phyloP scores from a whole-genome alignment of 148 eudicot species.

The Limonium bicolor region DNA sequence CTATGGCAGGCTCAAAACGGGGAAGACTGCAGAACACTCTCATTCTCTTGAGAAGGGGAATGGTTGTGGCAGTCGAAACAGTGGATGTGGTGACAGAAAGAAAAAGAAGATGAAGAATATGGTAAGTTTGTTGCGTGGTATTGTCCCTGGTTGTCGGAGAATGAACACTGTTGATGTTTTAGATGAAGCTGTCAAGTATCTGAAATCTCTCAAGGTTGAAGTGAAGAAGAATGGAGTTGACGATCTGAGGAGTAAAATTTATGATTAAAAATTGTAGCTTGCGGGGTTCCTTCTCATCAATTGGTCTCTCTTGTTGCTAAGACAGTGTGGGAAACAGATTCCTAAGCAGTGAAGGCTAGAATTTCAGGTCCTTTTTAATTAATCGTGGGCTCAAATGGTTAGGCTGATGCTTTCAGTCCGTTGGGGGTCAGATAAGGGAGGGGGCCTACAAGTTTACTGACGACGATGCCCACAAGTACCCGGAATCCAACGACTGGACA shows the following conservation, averaged over 20 bases:
- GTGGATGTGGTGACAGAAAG: conserved; percentile 19
- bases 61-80: conserved; percentile 10
- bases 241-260: conserved; percentile 11
- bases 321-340: no score
- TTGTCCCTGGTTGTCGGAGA: conserved; percentile 44
- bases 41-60: conserved; percentile 15
- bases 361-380: no score
- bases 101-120: conserved; percentile 33
- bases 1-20: conserved; percentile 15
- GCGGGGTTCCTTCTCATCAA: no score
- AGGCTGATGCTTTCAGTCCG: no score
- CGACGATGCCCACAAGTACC: no score
- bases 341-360: no score
- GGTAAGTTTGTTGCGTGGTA: conserved; percentile 37
- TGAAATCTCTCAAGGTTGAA: conserved; percentile 44
- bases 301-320: no score
- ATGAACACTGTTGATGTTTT: conserved; percentile 43
- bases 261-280: no score
- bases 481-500: no score
- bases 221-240: conserved; percentile 32
- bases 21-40: conserved; percentile 14
- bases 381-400: no score
- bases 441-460: no score
- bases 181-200: conserved; percentile 61
- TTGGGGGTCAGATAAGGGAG: no score